Percentiles rank a stretch among this genome's conserved stretches.
Evolutionary conservation across 768 basidiomycete species (phyloP).

Genomic region (Antrodiella citrinella): DNA sequence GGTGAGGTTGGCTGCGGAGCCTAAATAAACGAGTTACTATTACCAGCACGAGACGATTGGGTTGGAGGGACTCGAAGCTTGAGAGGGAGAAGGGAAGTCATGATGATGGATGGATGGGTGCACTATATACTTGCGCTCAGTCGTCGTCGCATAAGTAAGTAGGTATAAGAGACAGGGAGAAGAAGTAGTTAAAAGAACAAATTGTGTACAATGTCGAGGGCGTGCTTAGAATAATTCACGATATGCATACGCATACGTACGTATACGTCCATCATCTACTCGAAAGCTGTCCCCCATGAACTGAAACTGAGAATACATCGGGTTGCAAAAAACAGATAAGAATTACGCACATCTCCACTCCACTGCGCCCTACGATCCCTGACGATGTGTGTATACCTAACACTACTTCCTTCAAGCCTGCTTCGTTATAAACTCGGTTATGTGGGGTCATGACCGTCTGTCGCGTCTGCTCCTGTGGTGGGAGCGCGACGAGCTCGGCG

Average conservation of each 20-base stretch:
- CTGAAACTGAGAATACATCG: constrained; percentile 7
- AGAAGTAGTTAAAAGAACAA: neutral
- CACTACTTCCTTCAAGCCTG: no score
- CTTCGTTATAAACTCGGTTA: no score
- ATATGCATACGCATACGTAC: neutral
- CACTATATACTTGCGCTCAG: neutral
- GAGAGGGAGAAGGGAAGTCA: no score
- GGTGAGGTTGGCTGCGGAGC: constrained; percentile 22
- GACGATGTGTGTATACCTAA: no score
- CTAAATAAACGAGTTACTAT: no score
- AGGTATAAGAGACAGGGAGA: no score
- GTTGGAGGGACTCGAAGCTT: no score
- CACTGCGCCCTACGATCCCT: no score
- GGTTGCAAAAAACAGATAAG: neutral
- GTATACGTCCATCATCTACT: neutral
- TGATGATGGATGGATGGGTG: no score
- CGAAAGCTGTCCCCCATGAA: neutral
- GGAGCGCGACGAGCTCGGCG: constrained; percentile 14
- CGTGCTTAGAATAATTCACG: neutral
- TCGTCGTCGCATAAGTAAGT: no score
- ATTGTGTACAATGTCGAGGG: neutral
- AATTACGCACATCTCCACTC: no score
- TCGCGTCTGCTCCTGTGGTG: constrained; percentile 44
- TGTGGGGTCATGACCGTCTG: constrained; percentile 17
- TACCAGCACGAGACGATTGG: no score